phyloP scores from a whole-genome alignment of 148 eudicot genomes.

The Amaranthus palmeri region DNA sequence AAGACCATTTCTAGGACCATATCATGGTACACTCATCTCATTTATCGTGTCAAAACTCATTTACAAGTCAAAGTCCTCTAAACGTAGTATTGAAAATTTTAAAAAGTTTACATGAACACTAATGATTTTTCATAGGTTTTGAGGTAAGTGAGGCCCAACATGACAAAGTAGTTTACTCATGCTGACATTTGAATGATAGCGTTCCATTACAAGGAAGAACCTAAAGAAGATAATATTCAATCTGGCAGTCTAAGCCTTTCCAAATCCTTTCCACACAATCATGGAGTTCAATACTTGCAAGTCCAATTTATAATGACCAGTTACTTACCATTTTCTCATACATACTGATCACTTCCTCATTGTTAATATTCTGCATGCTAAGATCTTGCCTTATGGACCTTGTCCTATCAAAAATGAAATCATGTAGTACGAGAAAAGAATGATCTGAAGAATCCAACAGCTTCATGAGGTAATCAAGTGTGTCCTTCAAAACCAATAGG shows the following conservation, averaged over 20 bases:
- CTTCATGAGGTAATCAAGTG: constrained; percentile 65
- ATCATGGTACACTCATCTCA: not conserved
- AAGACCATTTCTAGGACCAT: not conserved
- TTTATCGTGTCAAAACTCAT: not conserved
- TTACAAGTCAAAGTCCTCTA: not conserved
- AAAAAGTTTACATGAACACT: not conserved
- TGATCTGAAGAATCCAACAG: constrained; percentile 53
- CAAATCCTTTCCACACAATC: not conserved
- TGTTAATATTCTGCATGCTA: constrained; percentile 67
- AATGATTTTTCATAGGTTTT: not conserved
- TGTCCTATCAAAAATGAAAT: constrained; percentile 84
- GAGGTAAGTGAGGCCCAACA: not conserved
- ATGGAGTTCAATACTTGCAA: not conserved
- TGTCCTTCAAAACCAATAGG: constrained; percentile 67
- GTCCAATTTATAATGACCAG: not conserved
- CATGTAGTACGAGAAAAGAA: constrained; percentile 82
- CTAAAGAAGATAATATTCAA: not conserved
- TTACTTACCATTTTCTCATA: constrained; percentile 80
- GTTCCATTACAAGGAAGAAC: not conserved
- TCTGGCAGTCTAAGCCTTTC: not conserved
- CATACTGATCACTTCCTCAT: constrained; percentile 52
- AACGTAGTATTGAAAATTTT: not conserved
- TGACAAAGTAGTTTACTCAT: not conserved
- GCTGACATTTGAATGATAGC: not conserved
- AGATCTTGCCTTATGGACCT: constrained; percentile 98